A percentile compares a stretch with the other conserved stretches of the same genome.
These are phyloP conservation scores for Hyaloperonospora arabidopsidis DNA, from an alignment of 352 stramenopile genomes.

Conservation along the genomic window DNA sequence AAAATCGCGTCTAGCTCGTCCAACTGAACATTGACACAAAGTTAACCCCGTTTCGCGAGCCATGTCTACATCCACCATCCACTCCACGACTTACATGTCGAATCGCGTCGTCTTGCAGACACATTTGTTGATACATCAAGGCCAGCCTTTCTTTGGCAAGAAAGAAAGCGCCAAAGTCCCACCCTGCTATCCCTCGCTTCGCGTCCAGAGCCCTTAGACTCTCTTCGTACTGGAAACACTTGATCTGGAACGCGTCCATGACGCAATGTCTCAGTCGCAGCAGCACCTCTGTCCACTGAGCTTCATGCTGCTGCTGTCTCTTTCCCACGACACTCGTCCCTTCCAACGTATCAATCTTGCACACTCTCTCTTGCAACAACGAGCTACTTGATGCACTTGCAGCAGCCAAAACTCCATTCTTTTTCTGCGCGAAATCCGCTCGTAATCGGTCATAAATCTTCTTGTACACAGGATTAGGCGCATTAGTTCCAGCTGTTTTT, in stretches of 20 bases:
- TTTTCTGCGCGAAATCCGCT: conserved; percentile 52
- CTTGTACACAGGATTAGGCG: conserved; percentile 49
- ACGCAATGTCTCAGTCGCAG: conserved; percentile 60
- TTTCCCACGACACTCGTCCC: conserved; percentile 60
- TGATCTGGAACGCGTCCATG: conserved; percentile 76
- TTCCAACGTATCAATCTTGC: conserved; percentile 77
- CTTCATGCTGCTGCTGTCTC: conserved; percentile 62
- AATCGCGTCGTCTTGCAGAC: conserved; percentile 74
- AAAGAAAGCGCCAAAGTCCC: conserved; percentile 79
- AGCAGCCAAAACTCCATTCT: conserved; percentile 5
- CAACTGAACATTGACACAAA: conserved; percentile 26
- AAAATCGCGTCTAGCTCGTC: conserved; percentile 81
- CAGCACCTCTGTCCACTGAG: conserved; percentile 72
- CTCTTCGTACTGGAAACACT: conserved; percentile 78
- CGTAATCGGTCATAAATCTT: conserved; percentile 74
- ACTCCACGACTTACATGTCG: conserved; percentile 46
- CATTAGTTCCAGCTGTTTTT: conserved; percentile 33
- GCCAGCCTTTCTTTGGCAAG: conserved; percentile 69
- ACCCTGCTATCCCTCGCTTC: conserved; percentile 41
- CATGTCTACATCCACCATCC: background rate
- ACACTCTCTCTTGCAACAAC: conserved; percentile 48
- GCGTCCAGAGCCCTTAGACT: conserved; percentile 52
- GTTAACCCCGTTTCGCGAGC: background rate
- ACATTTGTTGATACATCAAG: conserved; percentile 80
- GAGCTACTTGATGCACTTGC: conserved; percentile 12